These are phyloP conservation scores for Candida lessepsii DNA, from an alignment of 805 yeast genomes.

Conservation along the genomic window DNA sequence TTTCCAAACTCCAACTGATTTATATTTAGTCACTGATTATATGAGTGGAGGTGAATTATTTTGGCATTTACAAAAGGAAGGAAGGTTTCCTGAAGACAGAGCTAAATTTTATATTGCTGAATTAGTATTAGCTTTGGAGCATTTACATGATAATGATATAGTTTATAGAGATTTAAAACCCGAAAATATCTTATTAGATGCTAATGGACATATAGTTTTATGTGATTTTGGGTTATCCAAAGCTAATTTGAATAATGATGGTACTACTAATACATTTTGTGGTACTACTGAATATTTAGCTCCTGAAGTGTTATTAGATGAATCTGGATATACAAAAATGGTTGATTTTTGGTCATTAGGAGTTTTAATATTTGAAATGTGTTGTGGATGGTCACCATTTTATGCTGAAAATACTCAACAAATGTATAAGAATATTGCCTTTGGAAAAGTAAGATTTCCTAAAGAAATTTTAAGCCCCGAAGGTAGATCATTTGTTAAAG, in stretches of 20 bases:
- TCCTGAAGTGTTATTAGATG: conserved; percentile 93
- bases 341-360: conserved; percentile 99
- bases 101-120: conserved; percentile 98
- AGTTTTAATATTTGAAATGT: conserved; percentile 95
- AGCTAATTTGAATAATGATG: conserved; percentile 81
- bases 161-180: conserved; percentile 97
- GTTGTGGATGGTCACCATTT: conserved; percentile 99
- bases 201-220: conserved; percentile 94
- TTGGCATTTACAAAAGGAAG: conserved; percentile 96
- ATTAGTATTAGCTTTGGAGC: conserved; percentile 87
- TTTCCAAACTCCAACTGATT: conserved; percentile 91
- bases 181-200: conserved; percentile 91
- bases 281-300: conserved; percentile 98
- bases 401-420: conserved; percentile 97
- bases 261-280: conserved; percentile 95
- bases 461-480: conserved; percentile 90
- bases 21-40: conserved; percentile 92
- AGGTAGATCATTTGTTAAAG: conserved; percentile 94
- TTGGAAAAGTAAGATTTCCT: conserved; percentile 96
- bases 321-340: conserved; percentile 96
- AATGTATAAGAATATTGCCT: conserved; percentile 98
- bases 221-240: conserved; percentile 97
- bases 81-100: conserved; percentile 86
- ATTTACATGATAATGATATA: conserved; percentile 90
- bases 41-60: conserved; percentile 98